phyloP scores from a whole-genome alignment of 176 grass and related monocot species.

The Carex kokanica region DNA sequence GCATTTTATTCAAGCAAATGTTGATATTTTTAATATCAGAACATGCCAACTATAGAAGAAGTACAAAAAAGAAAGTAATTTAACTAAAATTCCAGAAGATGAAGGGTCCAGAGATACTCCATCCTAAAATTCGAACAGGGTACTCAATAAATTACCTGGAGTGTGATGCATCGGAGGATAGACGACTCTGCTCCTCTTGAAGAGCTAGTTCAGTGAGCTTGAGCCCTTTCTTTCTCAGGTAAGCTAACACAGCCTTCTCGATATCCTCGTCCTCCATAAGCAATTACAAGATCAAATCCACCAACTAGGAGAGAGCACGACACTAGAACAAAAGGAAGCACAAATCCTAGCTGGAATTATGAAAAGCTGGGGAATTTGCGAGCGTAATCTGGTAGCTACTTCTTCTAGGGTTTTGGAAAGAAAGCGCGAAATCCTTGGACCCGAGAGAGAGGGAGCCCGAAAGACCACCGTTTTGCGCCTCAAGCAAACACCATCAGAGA shows the following conservation, averaged over 20 bases:
- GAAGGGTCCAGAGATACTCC: neutral
- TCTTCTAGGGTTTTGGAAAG: neutral
- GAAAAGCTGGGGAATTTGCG: neutral
- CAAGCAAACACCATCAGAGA: too few species aligned
- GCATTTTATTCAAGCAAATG: neutral
- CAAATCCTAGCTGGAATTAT: too few species aligned
- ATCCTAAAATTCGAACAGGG: neutral
- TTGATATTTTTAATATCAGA: neutral
- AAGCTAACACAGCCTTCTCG: constrained; percentile 86
- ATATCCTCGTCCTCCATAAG: constrained; percentile 92
- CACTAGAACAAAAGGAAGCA: too few species aligned
- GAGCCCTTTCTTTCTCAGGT: constrained; percentile 89
- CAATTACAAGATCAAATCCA: neutral
- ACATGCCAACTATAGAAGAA: neutral
- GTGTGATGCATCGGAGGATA: constrained; percentile 57
- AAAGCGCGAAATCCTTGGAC: neutral
- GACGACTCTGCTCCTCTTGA: constrained; percentile 82
- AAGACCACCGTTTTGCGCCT: too few species aligned
- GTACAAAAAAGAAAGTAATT: neutral
- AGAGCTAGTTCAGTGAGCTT: constrained; percentile 72
- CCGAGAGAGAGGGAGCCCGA: neutral
- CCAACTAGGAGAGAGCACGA: too few species aligned
- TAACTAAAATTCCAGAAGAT: neutral
- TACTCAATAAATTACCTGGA: constrained; percentile 38
- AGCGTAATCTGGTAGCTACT: neutral